These are phyloP conservation scores for Fusarium sp. DNA, from an alignment of 2,329 filamentous ascomycete species.

Conservation along the genomic window DNA sequence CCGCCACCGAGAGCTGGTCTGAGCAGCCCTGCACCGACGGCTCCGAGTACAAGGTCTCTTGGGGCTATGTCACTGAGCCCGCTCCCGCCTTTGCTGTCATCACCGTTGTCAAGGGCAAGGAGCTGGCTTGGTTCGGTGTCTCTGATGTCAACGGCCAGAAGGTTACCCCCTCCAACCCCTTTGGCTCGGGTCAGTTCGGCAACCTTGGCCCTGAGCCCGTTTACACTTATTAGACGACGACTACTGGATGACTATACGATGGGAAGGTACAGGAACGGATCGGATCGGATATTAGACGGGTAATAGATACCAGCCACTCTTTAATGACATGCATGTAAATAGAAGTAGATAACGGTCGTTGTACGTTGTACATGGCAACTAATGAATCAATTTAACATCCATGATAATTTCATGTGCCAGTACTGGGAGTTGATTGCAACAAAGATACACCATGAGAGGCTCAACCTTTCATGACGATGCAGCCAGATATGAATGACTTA, in stretches of 20 bases:
- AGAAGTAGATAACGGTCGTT: neutral
- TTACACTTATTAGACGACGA: slow-evolving; percentile 25
- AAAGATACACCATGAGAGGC: neutral
- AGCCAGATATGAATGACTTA: no score
- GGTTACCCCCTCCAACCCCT: slow-evolving; percentile 22
- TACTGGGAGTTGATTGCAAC: neutral
- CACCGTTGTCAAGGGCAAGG: slow-evolving; percentile 26
- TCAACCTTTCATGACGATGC: no score
- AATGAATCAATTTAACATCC: neutral
- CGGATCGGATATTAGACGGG: neutral
- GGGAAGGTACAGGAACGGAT: neutral
- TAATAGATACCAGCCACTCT: neutral
- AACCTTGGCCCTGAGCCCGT: slow-evolving; percentile 31
- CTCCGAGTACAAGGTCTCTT: slow-evolving; percentile 28
- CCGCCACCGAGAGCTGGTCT: slow-evolving; percentile 31
- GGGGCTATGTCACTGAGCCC: slow-evolving; percentile 33
- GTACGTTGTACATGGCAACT: neutral
- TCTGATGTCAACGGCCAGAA: slow-evolving; percentile 30
- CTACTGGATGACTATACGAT: neutral
- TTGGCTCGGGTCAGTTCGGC: slow-evolving; percentile 28
- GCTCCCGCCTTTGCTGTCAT: slow-evolving; percentile 33
- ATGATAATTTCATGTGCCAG: neutral
- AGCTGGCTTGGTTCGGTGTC: slow-evolving; percentile 38
- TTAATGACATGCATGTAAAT: neutral
- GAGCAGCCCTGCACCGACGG: slow-evolving; percentile 27